Percentiles rank a stretch among this genome's conserved stretches.
Conservation (phyloP, 2,329 filamentous ascomycete genomes). For the Drechslerella coelobrocha region DNA sequence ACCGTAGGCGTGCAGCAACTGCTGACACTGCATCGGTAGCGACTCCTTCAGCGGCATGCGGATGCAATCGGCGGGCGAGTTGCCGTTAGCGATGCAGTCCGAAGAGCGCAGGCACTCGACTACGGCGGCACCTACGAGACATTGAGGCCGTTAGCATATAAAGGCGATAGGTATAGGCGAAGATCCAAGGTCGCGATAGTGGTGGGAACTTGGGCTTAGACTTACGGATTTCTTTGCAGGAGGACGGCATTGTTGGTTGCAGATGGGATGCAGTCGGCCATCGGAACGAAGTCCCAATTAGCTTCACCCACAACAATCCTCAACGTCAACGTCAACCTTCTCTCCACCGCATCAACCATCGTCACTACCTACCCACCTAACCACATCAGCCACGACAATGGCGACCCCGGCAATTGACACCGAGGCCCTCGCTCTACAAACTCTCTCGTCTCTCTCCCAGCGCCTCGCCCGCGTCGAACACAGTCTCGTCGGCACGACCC, state of each 20-base stretch:
- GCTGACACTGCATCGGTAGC: constrained; percentile 86
- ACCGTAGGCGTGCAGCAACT: constrained; percentile 88
- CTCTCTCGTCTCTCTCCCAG: constrained; percentile 66
- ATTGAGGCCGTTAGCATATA: constrained; percentile 1
- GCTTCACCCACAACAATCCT: constrained; percentile 1
- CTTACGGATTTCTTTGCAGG: constrained; percentile 95
- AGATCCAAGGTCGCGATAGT: neutral
- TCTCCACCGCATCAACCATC: neutral
- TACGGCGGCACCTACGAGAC: constrained; percentile 76
- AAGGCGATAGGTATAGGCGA: too few species aligned
- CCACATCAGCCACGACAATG: neutral
- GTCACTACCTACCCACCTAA: constrained; percentile 5
- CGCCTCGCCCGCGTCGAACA: constrained; percentile 69
- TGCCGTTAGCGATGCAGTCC: constrained; percentile 93
- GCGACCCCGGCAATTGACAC: constrained; percentile 17
- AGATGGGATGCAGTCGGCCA: neutral
- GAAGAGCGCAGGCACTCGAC: constrained; percentile 94
- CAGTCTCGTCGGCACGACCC: constrained; percentile 64
- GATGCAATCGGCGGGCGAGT: constrained; percentile 86
- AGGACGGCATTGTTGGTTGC: constrained; percentile 78
- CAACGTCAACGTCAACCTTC: neutral
- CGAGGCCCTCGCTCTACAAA: constrained; percentile 60
- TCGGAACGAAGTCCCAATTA: neutral
- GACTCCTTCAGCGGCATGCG: constrained; percentile 79
- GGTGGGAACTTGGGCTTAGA: constrained; percentile 18